Evolutionary conservation across 2,329 filamentous ascomycete genomes (phyloP).

Genomic region (Chaetomiaceae sp.): DNA sequence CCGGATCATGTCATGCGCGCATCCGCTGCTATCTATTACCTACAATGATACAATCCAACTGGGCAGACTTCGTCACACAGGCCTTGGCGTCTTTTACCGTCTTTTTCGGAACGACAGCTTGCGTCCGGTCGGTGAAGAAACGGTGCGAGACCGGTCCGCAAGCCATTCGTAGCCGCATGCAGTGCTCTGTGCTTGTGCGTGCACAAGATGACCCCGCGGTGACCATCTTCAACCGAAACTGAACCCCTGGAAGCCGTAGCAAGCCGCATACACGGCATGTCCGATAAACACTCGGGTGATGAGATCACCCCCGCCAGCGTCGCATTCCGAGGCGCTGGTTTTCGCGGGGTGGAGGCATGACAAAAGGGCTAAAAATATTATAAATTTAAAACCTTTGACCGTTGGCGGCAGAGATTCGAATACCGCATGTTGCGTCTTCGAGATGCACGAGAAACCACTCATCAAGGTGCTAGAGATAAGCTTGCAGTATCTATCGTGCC

Average conservation of each 20-base stretch:
- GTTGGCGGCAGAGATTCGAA: no score
- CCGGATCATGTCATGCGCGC: neutral
- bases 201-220: neutral
- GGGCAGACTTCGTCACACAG: slow-evolving; percentile 1
- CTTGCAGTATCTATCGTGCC: no score
- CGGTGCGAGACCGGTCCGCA: slow-evolving; percentile 10
- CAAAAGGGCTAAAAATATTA: slow-evolving; percentile 7
- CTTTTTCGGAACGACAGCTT: slow-evolving; percentile 8
- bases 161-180: slow-evolving; percentile 1
- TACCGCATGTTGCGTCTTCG: neutral
- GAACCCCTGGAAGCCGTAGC: slow-evolving; percentile 2
- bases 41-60: slow-evolving; percentile 4
- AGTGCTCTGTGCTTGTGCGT: neutral
- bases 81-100: slow-evolving; percentile 8
- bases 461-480: no score
- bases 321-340: neutral
- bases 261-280: slow-evolving; percentile 12
- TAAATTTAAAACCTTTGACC: no score
- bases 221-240: neutral
- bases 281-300: neutral
- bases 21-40: slow-evolving; percentile 3
- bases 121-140: slow-evolving; percentile 4
- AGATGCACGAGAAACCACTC: neutral
- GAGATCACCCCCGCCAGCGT: slow-evolving; percentile 7
- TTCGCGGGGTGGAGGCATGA: slow-evolving; percentile 5